phyloP scores from a whole-genome alignment of 192 early-diverging fungal species.

The Coemansia sp. region DNA sequence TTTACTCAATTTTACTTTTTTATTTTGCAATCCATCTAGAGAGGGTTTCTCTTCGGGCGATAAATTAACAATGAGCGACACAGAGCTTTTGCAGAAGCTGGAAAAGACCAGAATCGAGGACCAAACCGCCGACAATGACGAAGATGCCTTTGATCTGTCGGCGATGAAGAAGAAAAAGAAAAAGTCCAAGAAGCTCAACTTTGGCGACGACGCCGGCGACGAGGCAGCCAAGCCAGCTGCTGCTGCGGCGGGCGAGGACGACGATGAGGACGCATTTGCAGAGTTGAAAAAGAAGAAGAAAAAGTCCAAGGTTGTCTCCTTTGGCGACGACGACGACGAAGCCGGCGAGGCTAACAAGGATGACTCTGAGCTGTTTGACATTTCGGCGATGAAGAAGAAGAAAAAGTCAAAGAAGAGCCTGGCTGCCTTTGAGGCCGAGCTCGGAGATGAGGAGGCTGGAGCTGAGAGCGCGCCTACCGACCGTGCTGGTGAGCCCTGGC shows the following conservation, averaged over 20 bases:
- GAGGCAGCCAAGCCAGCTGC: slow-evolving; percentile 10
- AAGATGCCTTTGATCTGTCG: slow-evolving; percentile 24
- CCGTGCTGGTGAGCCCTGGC: slow-evolving; percentile 73
- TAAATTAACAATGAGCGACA: slow-evolving; percentile 30
- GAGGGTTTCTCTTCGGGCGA: neutral
- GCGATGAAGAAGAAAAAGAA: slow-evolving; percentile 51
- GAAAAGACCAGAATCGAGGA: slow-evolving; percentile 17
- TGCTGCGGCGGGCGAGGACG: slow-evolving; percentile 10
- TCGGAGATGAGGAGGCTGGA: slow-evolving; percentile 60
- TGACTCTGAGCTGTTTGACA: slow-evolving; percentile 35
- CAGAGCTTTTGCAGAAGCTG: slow-evolving; percentile 26
- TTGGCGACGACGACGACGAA: slow-evolving; percentile 38
- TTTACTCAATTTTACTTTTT: neutral
- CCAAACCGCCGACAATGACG: slow-evolving; percentile 10
- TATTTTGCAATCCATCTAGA: slow-evolving; percentile 9
- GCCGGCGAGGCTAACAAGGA: slow-evolving; percentile 29
- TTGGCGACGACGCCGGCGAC: slow-evolving; percentile 39
- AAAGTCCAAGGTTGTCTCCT: slow-evolving; percentile 52
- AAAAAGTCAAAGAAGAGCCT: slow-evolving; percentile 73
- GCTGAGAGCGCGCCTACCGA: slow-evolving; percentile 41
- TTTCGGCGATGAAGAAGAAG: slow-evolving; percentile 58
- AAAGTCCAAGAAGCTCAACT: slow-evolving; percentile 50
- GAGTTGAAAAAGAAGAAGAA: slow-evolving; percentile 65
- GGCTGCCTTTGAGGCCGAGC: slow-evolving; percentile 82
- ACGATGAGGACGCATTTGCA: slow-evolving; percentile 43